A percentile compares a stretch with the other conserved stretches of the same genome.
Evolutionary conservation across 2,329 filamentous ascomycete species (phyloP).

Genomic region (Cercospora brassicicola): DNA sequence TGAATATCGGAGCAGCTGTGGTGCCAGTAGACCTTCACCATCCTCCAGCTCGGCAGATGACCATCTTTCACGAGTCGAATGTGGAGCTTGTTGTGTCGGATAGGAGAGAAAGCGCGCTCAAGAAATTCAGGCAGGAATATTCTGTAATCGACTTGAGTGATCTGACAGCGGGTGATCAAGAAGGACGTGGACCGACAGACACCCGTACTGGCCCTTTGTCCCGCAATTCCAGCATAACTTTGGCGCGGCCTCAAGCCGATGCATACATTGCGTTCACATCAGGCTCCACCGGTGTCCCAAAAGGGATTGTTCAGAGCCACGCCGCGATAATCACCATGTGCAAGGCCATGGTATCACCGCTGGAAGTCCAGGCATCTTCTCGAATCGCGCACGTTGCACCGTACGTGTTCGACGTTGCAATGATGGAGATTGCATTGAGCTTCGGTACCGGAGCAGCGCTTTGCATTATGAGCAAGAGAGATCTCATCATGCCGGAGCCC

Average conservation of each 20-base stretch:
- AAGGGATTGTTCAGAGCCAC: neutral
- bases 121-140: neutral
- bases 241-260: neutral
- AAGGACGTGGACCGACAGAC: neutral
- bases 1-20: neutral
- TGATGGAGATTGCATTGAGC: neutral
- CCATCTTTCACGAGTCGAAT: neutral
- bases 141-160: neutral
- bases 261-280: neutral
- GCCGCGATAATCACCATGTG: neutral
- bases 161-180: neutral
- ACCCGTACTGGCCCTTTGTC: neutral
- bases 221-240: neutral
- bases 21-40: neutral
- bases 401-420: neutral
- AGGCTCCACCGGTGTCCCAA: neutral
- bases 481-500: neutral
- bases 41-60: neutral
- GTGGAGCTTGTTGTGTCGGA: neutral
- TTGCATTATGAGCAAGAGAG: neutral
- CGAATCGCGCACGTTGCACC: neutral
- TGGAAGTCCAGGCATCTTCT: neutral
- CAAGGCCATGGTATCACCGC: neutral
- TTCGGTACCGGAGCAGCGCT: neutral
- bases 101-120: neutral